Conservation (phyloP, 2,329 filamentous ascomycete species). For the Phialemoniopsis sp. region DNA sequence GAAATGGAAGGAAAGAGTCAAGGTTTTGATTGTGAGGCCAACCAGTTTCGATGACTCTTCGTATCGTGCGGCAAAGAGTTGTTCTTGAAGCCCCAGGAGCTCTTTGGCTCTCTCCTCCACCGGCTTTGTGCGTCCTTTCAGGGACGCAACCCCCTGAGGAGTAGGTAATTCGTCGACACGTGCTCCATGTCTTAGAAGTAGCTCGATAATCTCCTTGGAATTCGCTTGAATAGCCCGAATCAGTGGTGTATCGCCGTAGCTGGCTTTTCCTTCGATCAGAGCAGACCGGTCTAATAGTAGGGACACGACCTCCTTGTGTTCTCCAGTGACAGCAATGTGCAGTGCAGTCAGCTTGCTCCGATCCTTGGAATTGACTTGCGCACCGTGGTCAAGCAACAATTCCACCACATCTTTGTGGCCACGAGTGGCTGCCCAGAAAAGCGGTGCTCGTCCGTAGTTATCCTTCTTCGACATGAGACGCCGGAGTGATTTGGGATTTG, state of each 20-base stretch:
- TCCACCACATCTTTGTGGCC: not conserved
- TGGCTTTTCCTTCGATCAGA: not conserved
- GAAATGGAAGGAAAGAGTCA: conserved; percentile 5
- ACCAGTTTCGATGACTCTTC: conserved; percentile 1
- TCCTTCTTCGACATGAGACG: conserved; percentile 8
- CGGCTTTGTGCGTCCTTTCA: conserved; percentile 11
- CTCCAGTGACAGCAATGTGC: not conserved
- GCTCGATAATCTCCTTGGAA: conserved; percentile 10
- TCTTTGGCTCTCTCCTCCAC: conserved; percentile 14
- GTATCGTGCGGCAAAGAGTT: not conserved
- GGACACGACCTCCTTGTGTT: not conserved
- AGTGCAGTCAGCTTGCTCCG: not conserved
- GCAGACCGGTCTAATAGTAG: not conserved
- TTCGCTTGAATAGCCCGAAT: conserved; percentile 3
- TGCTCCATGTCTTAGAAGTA: conserved; percentile 13
- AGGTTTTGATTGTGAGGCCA: conserved; percentile 10
- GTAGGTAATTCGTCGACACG: conserved; percentile 10
- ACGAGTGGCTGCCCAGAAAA: not conserved
- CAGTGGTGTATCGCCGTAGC: conserved; percentile 1
- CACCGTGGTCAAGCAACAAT: not conserved
- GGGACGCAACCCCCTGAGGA: conserved; percentile 10
- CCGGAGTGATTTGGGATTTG: too few species aligned
- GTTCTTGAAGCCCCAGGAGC: conserved; percentile 13
- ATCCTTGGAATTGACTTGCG: not conserved
- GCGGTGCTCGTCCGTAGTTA: not conserved